Percentiles rank a stretch among this genome's conserved stretches.
Conservation (phyloP, 2,329 filamentous ascomycete species). For the Colletotrichum musicola region DNA sequence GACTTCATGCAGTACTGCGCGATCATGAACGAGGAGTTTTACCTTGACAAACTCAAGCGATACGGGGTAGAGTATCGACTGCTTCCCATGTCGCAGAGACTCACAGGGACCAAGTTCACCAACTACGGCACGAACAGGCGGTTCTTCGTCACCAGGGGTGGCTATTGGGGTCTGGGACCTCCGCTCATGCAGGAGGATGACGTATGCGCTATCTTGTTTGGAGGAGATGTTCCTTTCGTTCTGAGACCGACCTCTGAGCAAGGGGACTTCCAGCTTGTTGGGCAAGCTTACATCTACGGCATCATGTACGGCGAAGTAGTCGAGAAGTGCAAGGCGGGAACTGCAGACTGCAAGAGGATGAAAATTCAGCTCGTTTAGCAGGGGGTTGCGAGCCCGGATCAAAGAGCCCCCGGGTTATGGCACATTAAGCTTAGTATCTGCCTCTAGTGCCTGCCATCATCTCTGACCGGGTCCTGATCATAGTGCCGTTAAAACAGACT, state of each 20-base stretch:
- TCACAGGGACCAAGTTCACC: background rate
- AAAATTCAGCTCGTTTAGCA: no score
- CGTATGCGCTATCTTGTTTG: slow-evolving; percentile 3
- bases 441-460: no score
- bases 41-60: background rate
- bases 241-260: background rate
- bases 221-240: background rate
- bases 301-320: slow-evolving; percentile 1
- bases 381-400: no score
- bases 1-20: slow-evolving; percentile 3
- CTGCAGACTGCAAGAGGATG: no score
- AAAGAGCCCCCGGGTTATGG: no score
- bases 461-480: no score
- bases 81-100: background rate
- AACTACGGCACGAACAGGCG: background rate
- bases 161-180: slow-evolving; percentile 1
- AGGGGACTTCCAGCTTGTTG: background rate
- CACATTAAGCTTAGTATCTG: no score
- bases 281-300: background rate
- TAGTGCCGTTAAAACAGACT: no score
- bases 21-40: background rate
- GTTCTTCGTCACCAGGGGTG: slow-evolving; percentile 2
- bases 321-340: background rate
- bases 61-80: background rate
- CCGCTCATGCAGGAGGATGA: background rate